phyloP scores from a whole-genome alignment of 2,329 filamentous ascomycete species.

The Ceratocystis lukuohia region DNA sequence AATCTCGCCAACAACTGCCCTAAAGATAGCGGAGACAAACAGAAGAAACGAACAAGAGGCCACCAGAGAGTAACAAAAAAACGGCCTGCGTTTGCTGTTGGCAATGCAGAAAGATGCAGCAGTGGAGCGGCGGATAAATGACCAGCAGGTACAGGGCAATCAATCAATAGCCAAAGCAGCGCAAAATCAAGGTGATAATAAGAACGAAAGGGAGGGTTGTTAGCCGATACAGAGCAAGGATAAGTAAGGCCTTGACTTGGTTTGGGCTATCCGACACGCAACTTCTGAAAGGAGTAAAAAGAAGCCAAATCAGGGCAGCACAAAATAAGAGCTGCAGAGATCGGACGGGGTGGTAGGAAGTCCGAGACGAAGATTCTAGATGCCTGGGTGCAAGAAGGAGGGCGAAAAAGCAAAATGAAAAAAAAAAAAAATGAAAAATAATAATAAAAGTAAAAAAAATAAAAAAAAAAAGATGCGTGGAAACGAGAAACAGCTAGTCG shows the following conservation, averaged over 20 bases:
- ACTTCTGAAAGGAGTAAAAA: not conserved
- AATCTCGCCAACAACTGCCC: not conserved
- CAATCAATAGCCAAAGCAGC: not conserved
- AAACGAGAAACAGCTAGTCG: not conserved
- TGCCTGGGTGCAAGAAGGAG: not conserved
- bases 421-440: not conserved
- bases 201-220: not conserved
- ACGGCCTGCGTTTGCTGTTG: not conserved
- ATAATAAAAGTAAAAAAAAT: slow-evolving; percentile 10
- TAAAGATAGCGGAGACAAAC: not conserved
- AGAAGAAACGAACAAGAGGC: not conserved
- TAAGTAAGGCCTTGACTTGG: too few species aligned
- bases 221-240: not conserved
- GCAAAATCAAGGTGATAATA: not conserved
- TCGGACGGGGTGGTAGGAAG: too few species aligned
- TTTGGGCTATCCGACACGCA: too few species aligned
- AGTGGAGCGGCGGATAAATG: not conserved
- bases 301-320: not conserved
- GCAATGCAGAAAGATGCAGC: not conserved
- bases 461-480: not conserved
- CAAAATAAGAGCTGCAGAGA: not conserved
- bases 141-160: not conserved
- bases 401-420: not conserved
- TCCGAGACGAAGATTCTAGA: not conserved
- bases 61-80: not conserved